A percentile compares a stretch with the other conserved stretches of the same genome.
Evolutionary conservation across 2,329 filamentous ascomycete species (phyloP).

Genomic region (Trichoderma hamatum): DNA sequence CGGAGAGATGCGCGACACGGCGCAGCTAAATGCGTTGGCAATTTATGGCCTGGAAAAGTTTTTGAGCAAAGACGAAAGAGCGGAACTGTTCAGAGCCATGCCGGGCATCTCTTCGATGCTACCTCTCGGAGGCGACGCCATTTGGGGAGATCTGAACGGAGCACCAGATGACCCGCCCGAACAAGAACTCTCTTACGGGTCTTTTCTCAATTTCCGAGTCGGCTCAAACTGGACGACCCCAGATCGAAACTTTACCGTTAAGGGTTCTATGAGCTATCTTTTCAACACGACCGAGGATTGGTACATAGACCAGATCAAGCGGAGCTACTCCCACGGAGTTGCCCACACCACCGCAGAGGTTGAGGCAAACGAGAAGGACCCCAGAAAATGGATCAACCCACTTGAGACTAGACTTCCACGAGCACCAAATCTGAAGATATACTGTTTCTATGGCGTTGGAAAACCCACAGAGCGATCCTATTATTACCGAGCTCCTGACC

Average conservation of each 20-base stretch:
- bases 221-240: slow-evolving; percentile 65
- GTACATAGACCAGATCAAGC: slow-evolving; percentile 74
- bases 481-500: slow-evolving; percentile 76
- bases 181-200: slow-evolving; percentile 75
- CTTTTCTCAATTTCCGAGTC: slow-evolving; percentile 79
- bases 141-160: slow-evolving; percentile 90
- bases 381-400: slow-evolving; percentile 90
- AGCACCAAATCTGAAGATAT: slow-evolving; percentile 89
- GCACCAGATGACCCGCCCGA: slow-evolving; percentile 83
- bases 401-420: slow-evolving; percentile 84
- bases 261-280: slow-evolving; percentile 76
- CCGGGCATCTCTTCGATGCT: slow-evolving; percentile 96
- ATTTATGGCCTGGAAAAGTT: slow-evolving; percentile 98
- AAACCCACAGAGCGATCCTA: slow-evolving; percentile 93
- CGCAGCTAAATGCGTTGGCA: slow-evolving; percentile 92
- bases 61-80: slow-evolving; percentile 83
- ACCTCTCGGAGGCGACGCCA: slow-evolving; percentile 85
- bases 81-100: slow-evolving; percentile 95
- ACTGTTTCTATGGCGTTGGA: slow-evolving; percentile 95
- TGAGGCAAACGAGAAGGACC: slow-evolving; percentile 76
- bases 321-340: slow-evolving; percentile 85
- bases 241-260: slow-evolving; percentile 77
- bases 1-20: slow-evolving; percentile 98
- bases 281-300: slow-evolving; percentile 78
- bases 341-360: slow-evolving; percentile 80